phyloP scores from a whole-genome alignment of 2,329 filamentous ascomycete genomes.

The Anisogramma anomala region DNA sequence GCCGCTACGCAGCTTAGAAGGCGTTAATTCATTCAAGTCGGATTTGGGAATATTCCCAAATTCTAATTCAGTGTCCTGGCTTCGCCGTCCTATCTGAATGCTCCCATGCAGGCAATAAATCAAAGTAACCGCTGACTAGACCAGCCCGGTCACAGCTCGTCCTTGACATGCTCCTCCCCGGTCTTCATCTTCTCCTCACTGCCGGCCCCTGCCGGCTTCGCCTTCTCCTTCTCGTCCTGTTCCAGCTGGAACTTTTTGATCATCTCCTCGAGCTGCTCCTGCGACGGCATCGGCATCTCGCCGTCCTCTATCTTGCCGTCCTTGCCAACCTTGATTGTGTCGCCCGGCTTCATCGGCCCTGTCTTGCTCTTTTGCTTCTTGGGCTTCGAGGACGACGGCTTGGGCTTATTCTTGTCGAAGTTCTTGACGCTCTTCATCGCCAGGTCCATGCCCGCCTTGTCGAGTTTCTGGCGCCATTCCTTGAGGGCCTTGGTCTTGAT shows the following conservation, averaged over 20 bases:
- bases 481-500: slow-evolving; percentile 62
- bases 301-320: too few species aligned
- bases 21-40: too few species aligned
- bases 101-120: background rate
- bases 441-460: slow-evolving; percentile 57
- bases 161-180: slow-evolving; percentile 19
- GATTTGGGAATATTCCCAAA: background rate
- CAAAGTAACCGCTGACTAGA: background rate
- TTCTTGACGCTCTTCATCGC: slow-evolving; percentile 56
- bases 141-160: slow-evolving; percentile 21
- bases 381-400: slow-evolving; percentile 24
- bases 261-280: slow-evolving; percentile 38
- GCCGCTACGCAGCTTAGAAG: too few species aligned
- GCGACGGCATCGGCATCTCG: slow-evolving; percentile 32
- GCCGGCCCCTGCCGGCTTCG: slow-evolving; percentile 13
- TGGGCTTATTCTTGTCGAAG: slow-evolving; percentile 37
- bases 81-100: background rate
- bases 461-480: slow-evolving; percentile 57
- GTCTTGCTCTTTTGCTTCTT: too few species aligned
- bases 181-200: slow-evolving; percentile 19
- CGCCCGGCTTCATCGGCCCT: slow-evolving; percentile 20
- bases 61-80: background rate
- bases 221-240: slow-evolving; percentile 20
- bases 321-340: slow-evolving; percentile 31
- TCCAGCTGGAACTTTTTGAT: slow-evolving; percentile 36